These are phyloP conservation scores for Sporothrix pseudoabietina DNA, from an alignment of 2,329 filamentous ascomycete species.

Conservation along the genomic window DNA sequence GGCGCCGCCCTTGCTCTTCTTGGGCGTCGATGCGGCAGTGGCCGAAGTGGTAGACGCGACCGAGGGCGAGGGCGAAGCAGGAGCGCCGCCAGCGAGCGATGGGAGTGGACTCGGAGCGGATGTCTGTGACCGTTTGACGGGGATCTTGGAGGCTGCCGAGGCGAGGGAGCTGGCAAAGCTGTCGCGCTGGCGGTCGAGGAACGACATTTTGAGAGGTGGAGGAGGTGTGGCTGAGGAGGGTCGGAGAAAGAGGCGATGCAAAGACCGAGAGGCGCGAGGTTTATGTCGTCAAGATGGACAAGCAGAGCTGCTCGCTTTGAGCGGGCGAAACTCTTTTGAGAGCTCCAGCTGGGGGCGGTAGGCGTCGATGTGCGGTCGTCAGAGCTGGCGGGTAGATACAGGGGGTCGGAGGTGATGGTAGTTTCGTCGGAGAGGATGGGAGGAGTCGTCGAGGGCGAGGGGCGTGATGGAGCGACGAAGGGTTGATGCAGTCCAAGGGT, in stretches of 20 bases:
- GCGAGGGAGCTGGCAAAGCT: conserved; percentile 63
- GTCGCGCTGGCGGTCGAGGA: conserved; percentile 66
- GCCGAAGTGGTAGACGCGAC: conserved; percentile 53
- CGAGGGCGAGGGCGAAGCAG: conserved; percentile 65
- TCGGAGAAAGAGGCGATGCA: neutral
- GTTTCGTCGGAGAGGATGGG: neutral
- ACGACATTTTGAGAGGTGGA: conserved; percentile 45
- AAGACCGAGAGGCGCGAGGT: neutral
- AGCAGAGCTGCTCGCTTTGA: neutral
- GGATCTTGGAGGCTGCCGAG: conserved; percentile 65
- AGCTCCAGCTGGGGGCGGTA: neutral
- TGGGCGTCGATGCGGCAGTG: conserved; percentile 62
- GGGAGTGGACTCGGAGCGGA: conserved; percentile 58
- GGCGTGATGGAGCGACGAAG: neutral
- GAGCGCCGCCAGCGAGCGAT: conserved; percentile 57
- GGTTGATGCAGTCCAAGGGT: neutral
- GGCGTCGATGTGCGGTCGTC: neutral
- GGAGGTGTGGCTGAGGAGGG: neutral
- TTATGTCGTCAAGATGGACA: neutral
- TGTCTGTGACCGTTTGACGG: conserved; percentile 51
- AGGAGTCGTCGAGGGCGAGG: neutral
- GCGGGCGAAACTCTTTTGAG: neutral
- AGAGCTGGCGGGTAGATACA: neutral
- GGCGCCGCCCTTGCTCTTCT: conserved; percentile 57
- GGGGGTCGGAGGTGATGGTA: neutral